Percentiles rank a stretch among this genome's conserved stretches.
These are phyloP conservation scores for Pseudogymnoascus sp. DNA, from an alignment of 2,329 filamentous ascomycete genomes.

Conservation along the genomic window DNA sequence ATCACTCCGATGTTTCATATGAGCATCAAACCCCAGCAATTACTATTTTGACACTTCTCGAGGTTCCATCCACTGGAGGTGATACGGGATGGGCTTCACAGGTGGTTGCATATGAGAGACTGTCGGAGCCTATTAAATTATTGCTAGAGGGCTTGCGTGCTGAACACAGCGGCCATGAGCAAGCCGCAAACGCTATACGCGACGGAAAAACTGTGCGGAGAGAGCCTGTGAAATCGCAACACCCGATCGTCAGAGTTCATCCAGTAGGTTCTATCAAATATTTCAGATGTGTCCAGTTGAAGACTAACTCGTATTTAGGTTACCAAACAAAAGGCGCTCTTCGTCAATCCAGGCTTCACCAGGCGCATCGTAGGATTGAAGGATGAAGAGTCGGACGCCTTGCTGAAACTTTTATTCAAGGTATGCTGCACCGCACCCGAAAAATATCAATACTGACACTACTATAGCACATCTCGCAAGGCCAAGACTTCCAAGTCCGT, in stretches of 20 bases:
- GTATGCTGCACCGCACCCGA: neutral
- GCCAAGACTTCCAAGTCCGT: conserved; percentile 64
- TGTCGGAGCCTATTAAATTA: conserved; percentile 70
- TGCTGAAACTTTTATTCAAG: conserved; percentile 66
- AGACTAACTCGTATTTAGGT: conserved; percentile 23
- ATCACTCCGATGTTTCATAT: conserved; percentile 83
- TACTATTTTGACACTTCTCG: conserved; percentile 76
- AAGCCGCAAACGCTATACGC: conserved; percentile 58
- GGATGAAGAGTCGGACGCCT: conserved; percentile 72
- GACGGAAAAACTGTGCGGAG: conserved; percentile 63
- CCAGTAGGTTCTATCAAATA: conserved; percentile 47
- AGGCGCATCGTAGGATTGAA: conserved; percentile 73
- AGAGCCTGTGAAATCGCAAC: conserved; percentile 63
- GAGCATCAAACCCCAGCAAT: conserved; percentile 80
- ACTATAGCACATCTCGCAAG: conserved; percentile 62
- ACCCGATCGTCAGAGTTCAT: conserved; percentile 72
- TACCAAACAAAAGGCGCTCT: conserved; percentile 75
- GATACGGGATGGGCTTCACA: conserved; percentile 76
- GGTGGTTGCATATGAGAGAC: conserved; percentile 68
- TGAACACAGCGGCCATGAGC: conserved; percentile 72
- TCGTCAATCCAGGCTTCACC: conserved; percentile 72
- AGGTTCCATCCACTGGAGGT: conserved; percentile 68
- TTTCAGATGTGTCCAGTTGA: neutral
- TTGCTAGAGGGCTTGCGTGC: conserved; percentile 71
- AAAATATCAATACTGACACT: conserved; percentile 42